Evolutionary conservation across 140 eudicot species (phyloP).

Genomic region (Bidens hawaiensis): DNA sequence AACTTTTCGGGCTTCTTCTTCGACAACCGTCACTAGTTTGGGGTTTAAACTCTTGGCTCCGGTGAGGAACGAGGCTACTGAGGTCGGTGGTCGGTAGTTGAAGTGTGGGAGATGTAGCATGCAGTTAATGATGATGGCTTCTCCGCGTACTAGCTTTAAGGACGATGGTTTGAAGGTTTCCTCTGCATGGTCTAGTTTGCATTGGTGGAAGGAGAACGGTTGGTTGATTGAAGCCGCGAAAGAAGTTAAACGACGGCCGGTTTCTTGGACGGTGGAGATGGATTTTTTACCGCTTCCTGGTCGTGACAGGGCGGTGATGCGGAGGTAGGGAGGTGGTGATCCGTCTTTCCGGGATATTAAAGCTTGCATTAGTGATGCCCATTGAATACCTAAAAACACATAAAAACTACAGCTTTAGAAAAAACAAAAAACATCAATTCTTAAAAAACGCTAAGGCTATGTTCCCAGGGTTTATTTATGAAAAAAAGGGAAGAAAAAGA

Average conservation of each 20-base stretch:
- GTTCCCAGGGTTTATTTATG: too few species aligned
- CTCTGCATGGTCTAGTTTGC: constrained; percentile 48
- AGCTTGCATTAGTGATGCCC: constrained; percentile 90
- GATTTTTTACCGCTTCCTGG: constrained; percentile 51
- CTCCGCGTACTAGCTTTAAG: constrained; percentile 59
- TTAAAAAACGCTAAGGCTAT: too few species aligned
- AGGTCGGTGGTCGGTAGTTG: constrained; percentile 45
- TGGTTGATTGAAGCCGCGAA: constrained; percentile 71
- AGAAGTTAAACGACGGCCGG: constrained; percentile 57
- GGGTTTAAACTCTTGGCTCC: constrained; percentile 57
- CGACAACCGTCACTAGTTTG: constrained; percentile 52
- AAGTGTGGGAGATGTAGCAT: constrained; percentile 66
- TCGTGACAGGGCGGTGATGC: constrained; percentile 66
- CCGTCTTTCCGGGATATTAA: constrained; percentile 70
- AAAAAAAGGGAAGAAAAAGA: too few species aligned
- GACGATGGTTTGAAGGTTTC: constrained; percentile 53
- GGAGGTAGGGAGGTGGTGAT: constrained; percentile 54
- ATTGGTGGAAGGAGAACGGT: constrained; percentile 79
- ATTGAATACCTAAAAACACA: constrained; percentile 37
- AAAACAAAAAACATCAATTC: too few species aligned
- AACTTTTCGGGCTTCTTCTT: constrained; percentile 36
- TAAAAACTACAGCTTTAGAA: too few species aligned
- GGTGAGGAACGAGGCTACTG: constrained; percentile 54
- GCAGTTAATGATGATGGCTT: constrained; percentile 56
- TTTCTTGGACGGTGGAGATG: constrained; percentile 56